phyloP scores from a whole-genome alignment of 2,329 filamentous ascomycete species.

The Ceratocystis cubensis region DNA sequence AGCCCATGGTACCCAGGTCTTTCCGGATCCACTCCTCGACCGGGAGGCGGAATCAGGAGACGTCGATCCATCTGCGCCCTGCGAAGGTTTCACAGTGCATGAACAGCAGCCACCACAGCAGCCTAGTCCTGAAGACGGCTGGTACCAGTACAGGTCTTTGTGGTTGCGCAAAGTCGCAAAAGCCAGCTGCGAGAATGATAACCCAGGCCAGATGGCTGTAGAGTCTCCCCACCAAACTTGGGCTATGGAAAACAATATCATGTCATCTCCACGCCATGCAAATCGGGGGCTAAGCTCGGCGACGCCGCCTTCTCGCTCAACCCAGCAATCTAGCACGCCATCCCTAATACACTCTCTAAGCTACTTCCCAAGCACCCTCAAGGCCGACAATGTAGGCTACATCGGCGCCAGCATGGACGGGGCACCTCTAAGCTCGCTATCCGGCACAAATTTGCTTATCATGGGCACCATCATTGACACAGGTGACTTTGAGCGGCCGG shows the following conservation, averaged over 20 bases:
- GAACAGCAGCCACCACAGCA: background rate
- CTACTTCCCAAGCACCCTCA: constrained; percentile 36
- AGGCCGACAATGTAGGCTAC: constrained; percentile 53
- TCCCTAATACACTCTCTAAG: constrained; percentile 25
- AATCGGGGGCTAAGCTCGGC: constrained; percentile 26
- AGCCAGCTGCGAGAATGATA: background rate
- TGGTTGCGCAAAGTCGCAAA: constrained; percentile 12
- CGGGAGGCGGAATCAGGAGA: background rate
- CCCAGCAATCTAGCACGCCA: constrained; percentile 21
- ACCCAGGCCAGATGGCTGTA: background rate
- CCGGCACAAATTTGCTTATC: constrained; percentile 63
- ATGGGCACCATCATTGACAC: constrained; percentile 72
- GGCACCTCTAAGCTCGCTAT: constrained; percentile 57
- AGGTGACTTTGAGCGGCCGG: constrained; percentile 54
- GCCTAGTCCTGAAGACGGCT: background rate
- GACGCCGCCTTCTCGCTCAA: constrained; percentile 17
- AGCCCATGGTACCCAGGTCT: constrained; percentile 48
- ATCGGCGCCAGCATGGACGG: constrained; percentile 39
- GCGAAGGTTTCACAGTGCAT: background rate
- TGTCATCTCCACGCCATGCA: background rate
- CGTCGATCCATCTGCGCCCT: background rate
- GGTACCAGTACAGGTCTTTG: background rate
- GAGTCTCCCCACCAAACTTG: background rate
- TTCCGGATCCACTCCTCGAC: background rate
- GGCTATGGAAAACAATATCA: background rate